Conservation (phyloP, 164 flowering plant genomes). For the Brasenia schreberi region DNA sequence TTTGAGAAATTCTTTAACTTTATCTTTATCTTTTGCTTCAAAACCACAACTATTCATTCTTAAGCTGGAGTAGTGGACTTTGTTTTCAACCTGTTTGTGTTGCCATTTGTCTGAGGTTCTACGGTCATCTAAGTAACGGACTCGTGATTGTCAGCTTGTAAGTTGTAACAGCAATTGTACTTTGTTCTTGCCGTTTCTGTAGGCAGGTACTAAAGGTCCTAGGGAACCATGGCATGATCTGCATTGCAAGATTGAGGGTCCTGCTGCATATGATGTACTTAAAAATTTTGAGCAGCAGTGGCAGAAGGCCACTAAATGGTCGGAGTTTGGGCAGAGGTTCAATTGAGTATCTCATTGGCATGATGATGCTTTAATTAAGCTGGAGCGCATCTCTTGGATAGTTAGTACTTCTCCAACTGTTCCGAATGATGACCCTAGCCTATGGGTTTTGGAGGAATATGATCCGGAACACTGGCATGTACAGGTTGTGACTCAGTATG, state of each 20-base stretch:
- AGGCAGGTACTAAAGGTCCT: conserved; percentile 60
- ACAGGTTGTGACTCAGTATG: conserved; percentile 33
- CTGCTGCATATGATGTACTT: conserved; percentile 83
- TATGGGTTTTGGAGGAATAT: conserved; percentile 42
- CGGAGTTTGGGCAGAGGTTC: conserved; percentile 35
- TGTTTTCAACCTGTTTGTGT: too few relatives aligned
- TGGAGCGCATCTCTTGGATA: conserved; percentile 85
- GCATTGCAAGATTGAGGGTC: conserved; percentile 71
- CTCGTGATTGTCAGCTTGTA: too few relatives aligned
- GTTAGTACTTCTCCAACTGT: conserved; percentile 36
- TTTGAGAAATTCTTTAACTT: too few relatives aligned
- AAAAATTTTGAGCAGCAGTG: conserved; percentile 82
- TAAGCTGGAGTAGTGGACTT: too few relatives aligned
- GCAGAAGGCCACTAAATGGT: conserved; percentile 62
- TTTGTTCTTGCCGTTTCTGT: background rate
- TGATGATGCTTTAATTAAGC: conserved; percentile 61
- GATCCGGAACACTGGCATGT: conserved; percentile 76
- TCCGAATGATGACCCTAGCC: conserved; percentile 17
- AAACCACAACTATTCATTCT: too few relatives aligned
- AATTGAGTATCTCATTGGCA: conserved; percentile 37
- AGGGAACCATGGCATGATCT: conserved; percentile 93
- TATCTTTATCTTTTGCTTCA: too few relatives aligned
- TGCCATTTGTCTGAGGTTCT: too few relatives aligned
- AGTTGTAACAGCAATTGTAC: too few relatives aligned
- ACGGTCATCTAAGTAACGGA: too few relatives aligned